A percentile compares a stretch with the other conserved stretches of the same genome.
phyloP scores from a whole-genome alignment of 768 basidiomycete species.

The Podaxis sp. region DNA sequence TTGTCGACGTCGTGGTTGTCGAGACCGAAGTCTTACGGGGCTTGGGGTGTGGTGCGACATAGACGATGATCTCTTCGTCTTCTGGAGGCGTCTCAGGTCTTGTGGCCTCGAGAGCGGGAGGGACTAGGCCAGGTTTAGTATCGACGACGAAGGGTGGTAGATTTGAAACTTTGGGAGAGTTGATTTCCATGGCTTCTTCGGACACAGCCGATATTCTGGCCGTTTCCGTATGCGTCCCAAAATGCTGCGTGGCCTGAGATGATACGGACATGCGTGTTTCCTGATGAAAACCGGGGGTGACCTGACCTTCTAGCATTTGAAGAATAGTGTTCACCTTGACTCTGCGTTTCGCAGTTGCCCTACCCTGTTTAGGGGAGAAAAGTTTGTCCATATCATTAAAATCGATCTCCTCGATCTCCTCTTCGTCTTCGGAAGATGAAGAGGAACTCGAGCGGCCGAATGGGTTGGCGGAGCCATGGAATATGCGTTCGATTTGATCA shows the following conservation, averaged over 20 bases:
- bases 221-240: background rate
- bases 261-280: background rate
- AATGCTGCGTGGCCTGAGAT: background rate
- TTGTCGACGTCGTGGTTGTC: background rate
- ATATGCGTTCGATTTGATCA: slow-evolving; percentile 62
- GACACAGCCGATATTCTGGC: background rate
- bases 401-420: slow-evolving; percentile 59
- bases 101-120: slow-evolving; percentile 15
- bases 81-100: slow-evolving; percentile 22
- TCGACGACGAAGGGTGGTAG: slow-evolving; percentile 17
- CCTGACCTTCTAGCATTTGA: slow-evolving; percentile 24
- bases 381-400: slow-evolving; percentile 60
- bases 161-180: slow-evolving; percentile 6
- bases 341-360: slow-evolving; percentile 16
- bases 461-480: slow-evolving; percentile 38
- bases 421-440: slow-evolving; percentile 32
- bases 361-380: slow-evolving; percentile 25
- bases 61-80: slow-evolving; percentile 75
- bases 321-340: slow-evolving; percentile 17
- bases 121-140: slow-evolving; percentile 19
- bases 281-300: background rate
- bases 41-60: slow-evolving; percentile 69
- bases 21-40: slow-evolving; percentile 26
- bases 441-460: slow-evolving; percentile 22
- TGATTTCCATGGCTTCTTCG: background rate